phyloP scores from a whole-genome alignment of 768 basidiomycete species.

The Lentinula edodes region DNA sequence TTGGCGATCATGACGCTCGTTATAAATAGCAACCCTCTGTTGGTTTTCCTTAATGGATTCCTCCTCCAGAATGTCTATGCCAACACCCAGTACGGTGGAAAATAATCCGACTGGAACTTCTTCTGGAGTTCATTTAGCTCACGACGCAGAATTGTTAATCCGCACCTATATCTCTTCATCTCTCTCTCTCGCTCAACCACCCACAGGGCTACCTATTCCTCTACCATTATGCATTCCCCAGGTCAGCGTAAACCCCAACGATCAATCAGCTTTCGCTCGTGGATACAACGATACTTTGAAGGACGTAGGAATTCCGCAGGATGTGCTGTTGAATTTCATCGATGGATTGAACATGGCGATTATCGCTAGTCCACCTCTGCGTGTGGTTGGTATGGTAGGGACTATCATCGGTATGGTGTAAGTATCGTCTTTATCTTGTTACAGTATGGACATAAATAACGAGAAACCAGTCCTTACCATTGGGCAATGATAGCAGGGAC shows the following conservation, averaged over 20 bases:
- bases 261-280: constrained; percentile 15
- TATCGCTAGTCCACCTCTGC: constrained; percentile 18
- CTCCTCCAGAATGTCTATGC: too few relatives aligned
- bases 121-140: not conserved
- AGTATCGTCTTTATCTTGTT: not conserved
- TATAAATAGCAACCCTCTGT: too few relatives aligned
- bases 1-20: too few relatives aligned
- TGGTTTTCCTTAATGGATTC: too few relatives aligned
- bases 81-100: too few relatives aligned
- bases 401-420: constrained; percentile 18
- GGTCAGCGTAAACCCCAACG: constrained; percentile 6
- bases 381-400: constrained; percentile 15
- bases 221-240: constrained; percentile 18
- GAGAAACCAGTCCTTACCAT: constrained; percentile 14
- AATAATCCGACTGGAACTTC: too few relatives aligned
- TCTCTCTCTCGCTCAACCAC: not conserved
- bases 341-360: constrained; percentile 21
- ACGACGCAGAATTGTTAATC: not conserved
- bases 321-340: constrained; percentile 16
- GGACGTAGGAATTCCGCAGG: constrained; percentile 11
- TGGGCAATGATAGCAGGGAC: constrained; percentile 18
- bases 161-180: not conserved
- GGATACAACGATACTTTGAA: constrained; percentile 13
- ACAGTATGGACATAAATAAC: not conserved
- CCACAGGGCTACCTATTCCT: constrained; percentile 3